Conservation (phyloP, 2,329 filamentous ascomycete genomes). For the Clarireedia homoeocarpa region DNA sequence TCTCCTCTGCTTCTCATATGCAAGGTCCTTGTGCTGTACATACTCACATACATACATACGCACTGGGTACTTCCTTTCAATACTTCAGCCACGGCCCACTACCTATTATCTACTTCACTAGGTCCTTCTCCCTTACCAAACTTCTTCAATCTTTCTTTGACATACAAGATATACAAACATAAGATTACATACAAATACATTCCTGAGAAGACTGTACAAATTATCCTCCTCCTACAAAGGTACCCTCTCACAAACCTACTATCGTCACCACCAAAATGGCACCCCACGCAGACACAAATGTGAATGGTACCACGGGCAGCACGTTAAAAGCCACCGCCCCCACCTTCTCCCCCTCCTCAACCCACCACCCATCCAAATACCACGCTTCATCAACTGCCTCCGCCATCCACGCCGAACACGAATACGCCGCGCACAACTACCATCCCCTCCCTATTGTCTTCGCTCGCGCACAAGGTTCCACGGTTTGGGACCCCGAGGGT, state of each 20-base stretch:
- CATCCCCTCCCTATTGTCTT: conserved; percentile 95
- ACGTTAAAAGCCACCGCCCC: conserved; percentile 28
- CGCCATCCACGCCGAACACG: conserved; percentile 74
- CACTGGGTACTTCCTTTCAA: background rate
- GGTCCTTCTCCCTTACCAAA: background rate
- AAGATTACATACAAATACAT: background rate
- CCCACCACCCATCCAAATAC: conserved; percentile 34
- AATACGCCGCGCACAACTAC: conserved; percentile 96
- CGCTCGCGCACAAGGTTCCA: conserved; percentile 71
- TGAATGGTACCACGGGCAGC: conserved; percentile 26
- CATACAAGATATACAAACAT: background rate
- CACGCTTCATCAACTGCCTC: conserved; percentile 72
- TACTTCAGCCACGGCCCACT: background rate
- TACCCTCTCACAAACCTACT: too few species aligned
- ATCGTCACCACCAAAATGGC: conserved; percentile 37
- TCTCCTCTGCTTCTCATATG: background rate
- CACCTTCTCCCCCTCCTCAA: conserved; percentile 24
- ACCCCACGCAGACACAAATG: conserved; percentile 44
- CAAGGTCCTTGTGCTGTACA: background rate
- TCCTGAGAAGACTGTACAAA: background rate
- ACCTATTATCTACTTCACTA: background rate
- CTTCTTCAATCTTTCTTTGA: background rate
- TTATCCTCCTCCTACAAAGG: too few species aligned
- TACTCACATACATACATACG: background rate
- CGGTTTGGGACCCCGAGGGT: conserved; percentile 96